Conservation (phyloP, 805 yeast species). For the Hanseniaspora occidentalis region DNA sequence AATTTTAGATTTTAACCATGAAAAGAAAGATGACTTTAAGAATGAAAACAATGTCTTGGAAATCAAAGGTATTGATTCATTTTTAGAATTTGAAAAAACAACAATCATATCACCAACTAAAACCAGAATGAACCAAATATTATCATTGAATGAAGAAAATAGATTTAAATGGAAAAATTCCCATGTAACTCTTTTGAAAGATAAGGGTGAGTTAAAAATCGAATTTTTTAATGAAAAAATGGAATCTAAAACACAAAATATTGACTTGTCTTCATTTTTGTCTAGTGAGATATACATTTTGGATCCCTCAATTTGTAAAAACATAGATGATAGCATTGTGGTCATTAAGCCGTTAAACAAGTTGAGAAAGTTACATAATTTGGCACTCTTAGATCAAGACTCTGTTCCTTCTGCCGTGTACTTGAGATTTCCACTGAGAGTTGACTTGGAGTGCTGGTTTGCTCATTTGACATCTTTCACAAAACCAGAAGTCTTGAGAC, state of each 20-base stretch:
- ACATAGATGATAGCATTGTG: slow-evolving; percentile 38
- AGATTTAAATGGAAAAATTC: neutral
- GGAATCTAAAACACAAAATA: slow-evolving; percentile 37
- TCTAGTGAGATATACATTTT: slow-evolving; percentile 52
- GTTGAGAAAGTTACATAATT: slow-evolving; percentile 29
- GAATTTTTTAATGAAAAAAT: neutral
- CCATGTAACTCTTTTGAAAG: neutral
- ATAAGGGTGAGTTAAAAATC: neutral
- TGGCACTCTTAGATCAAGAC: neutral
- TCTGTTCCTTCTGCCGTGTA: neutral
- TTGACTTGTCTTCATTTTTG: slow-evolving; percentile 40
- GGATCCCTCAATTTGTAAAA: slow-evolving; percentile 50
- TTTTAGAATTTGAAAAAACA: neutral
- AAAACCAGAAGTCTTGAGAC: slow-evolving; percentile 32
- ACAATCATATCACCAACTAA: neutral
- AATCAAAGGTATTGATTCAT: no score
- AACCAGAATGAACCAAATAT: no score
- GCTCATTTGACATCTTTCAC: slow-evolving; percentile 56
- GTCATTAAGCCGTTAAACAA: slow-evolving; percentile 45
- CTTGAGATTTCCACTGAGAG: slow-evolving; percentile 50
- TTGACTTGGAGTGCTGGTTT: slow-evolving; percentile 68
- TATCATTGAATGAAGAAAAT: no score
- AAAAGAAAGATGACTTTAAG: no score
- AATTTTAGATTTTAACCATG: slow-evolving; percentile 11
- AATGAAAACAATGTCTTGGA: no score